Evolutionary conservation across 2,329 filamentous ascomycete species (phyloP), one percentile per base, ranked within the genome.

Genomic region (Claviceps sp.): DNA sequence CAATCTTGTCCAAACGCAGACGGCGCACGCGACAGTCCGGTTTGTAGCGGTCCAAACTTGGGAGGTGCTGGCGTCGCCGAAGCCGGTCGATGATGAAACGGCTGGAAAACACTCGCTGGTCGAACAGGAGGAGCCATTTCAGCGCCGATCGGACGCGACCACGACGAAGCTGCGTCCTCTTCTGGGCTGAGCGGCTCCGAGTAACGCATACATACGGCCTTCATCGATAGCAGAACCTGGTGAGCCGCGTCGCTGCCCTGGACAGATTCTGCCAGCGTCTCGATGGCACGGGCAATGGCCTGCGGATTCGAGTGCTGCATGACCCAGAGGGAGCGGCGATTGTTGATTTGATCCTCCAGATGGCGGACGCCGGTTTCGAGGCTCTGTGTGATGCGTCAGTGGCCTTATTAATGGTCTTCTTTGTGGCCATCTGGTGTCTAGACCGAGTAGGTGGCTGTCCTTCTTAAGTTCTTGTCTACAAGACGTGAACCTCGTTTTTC

Each of bases 281-380:
- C 63, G 18, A 68, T 63, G 42, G 63, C 64, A 7, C 61, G 62
- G 7, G 61, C 59, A 34, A 67, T 58, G 1, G 60, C 60, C 22
- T 62, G 55, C 24, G 65, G 60, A 49, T 62, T 62, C 1, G 65
- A 56, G 49, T 66, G 63, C 53, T 65, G 66, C 58, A 63, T 63
- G 53, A 65, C 55, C 66, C 66, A 68, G 47, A 68, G 61, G 5
- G 64, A 61, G 47, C 62, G 66, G 4, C 65, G 60, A 44, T 62
- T 63, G 54, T 66, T 68, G 54, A 67, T 60, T 50, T 70, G 66
- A 26, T 64, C 64, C 54, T 69, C 64, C 5, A 70, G 59, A 30
- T 66, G 60, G 45, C 62, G 58, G 53, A 67, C 63, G 1, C 60
- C 63, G 8, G 60, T 58, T 34, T 67, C 62, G n/a, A 69, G 59